Evolutionary conservation across 2,329 filamentous ascomycete genomes (phyloP).

Genomic region (Pseudocercospora fijiensis): DNA sequence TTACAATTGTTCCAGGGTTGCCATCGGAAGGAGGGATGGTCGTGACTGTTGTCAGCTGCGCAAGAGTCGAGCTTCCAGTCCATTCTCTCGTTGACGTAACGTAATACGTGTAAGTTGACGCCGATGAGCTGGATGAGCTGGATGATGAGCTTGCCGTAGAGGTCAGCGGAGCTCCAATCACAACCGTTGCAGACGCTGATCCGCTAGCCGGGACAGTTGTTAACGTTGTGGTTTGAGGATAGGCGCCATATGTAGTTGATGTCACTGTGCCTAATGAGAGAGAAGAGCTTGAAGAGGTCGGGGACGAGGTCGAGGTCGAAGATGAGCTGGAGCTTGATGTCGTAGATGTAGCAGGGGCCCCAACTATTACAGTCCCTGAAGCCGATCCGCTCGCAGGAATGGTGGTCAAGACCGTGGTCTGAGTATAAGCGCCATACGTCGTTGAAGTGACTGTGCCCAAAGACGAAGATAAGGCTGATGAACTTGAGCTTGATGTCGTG

Average conservation of each 20-base stretch:
- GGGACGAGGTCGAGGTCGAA: not conserved
- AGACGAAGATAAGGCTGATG: not conserved
- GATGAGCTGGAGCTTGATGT: conserved; percentile 4
- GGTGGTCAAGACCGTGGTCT: not conserved
- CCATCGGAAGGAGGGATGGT: not conserved
- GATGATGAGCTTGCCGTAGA: not conserved
- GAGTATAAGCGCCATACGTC: not conserved
- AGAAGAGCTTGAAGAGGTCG: conserved; percentile 4
- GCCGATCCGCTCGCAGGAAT: not conserved
- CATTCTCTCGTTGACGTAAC: not conserved
- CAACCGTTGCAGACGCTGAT: not conserved
- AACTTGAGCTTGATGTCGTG: not conserved
- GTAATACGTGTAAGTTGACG: not conserved
- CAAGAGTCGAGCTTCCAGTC: not conserved
- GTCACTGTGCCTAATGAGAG: not conserved
- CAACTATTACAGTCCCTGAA: conserved; percentile 4
- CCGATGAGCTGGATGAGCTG: not conserved
- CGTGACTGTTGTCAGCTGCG: conserved; percentile 8
- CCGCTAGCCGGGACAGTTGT: not conserved
- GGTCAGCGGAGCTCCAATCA: not conserved
- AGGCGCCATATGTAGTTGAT: not conserved
- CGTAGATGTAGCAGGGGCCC: not conserved
- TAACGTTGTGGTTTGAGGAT: not conserved
- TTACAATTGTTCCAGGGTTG: not conserved
- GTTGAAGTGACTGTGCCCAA: not conserved